These are phyloP conservation scores for Terana coerulea DNA, from an alignment of 768 basidiomycete genomes.

Conservation along the genomic window DNA sequence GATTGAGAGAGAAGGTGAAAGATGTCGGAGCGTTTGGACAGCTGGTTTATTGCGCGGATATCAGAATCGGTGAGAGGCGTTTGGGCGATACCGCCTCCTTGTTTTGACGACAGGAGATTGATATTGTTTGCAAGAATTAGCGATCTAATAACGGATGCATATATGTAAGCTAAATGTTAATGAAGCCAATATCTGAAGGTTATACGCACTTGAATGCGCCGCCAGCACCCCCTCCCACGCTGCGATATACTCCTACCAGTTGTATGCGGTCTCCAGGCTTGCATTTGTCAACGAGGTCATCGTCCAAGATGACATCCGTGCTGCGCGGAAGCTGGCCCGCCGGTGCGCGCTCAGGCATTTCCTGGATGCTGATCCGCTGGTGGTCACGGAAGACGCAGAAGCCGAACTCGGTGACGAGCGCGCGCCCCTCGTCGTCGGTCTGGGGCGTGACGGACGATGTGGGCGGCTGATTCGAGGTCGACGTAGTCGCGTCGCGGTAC, in stretches of 20 bases:
- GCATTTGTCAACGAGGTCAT: conserved; percentile 94
- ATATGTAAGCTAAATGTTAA: too few relatives aligned
- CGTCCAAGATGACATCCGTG: conserved; percentile 93
- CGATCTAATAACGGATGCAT: conserved; percentile 50
- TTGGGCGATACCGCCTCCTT: conserved; percentile 93
- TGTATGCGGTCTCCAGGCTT: conserved; percentile 99
- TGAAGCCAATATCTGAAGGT: conserved; percentile 2
- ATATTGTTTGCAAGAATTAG: conserved; percentile 93
- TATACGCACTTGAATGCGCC: conserved; percentile 88
- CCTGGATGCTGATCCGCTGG: conserved; percentile 96
- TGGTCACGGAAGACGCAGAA: conserved; percentile 91
- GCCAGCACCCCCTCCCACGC: conserved; percentile 84
- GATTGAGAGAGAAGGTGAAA: conserved; percentile 90
- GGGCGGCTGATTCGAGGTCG: conserved; percentile 81
- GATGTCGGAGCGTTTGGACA: conserved; percentile 82
- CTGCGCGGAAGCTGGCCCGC: conserved; percentile 95
- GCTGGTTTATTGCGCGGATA: conserved; percentile 93
- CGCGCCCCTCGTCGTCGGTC: conserved; percentile 85
- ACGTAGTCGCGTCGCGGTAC: conserved; percentile 90
- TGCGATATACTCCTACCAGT: conserved; percentile 91
- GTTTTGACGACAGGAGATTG: conserved; percentile 90
- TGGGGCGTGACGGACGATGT: conserved; percentile 86
- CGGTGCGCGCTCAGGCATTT: conserved; percentile 99
- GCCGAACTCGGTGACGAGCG: conserved; percentile 90
- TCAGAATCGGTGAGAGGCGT: conserved; percentile 89